phyloP scores from a whole-genome alignment of 2,329 filamentous ascomycete species.

The Chrysosporium keratinophilum region DNA sequence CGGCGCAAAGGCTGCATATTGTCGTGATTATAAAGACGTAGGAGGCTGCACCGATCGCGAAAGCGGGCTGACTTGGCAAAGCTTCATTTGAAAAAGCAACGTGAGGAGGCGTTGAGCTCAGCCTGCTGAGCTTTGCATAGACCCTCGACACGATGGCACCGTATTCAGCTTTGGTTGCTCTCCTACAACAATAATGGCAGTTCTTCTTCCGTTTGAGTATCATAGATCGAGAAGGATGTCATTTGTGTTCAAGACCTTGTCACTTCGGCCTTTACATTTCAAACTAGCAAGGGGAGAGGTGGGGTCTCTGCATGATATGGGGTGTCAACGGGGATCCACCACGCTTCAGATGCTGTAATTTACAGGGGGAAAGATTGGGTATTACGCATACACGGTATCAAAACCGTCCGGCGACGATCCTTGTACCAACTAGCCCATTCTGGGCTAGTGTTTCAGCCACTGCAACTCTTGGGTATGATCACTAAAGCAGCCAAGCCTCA shows the following conservation, averaged over 20 bases:
- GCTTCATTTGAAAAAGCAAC: neutral
- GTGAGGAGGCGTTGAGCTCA: no score
- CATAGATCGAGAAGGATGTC: no score
- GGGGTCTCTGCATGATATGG: neutral
- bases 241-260: no score
- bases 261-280: no score
- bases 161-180: no score
- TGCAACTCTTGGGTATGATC: slow-evolving; percentile 5
- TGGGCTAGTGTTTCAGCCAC: neutral
- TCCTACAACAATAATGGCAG: no score
- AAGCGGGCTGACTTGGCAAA: slow-evolving; percentile 1
- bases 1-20: no score
- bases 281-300: neutral
- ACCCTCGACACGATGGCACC: no score
- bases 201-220: no score
- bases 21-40: no score
- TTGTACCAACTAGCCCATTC: neutral
- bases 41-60: no score
- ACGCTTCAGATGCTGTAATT: neutral
- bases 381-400: neutral
- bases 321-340: neutral
- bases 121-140: no score
- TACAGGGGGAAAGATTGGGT: neutral
- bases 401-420: neutral
- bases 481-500: slow-evolving; percentile 2